Evolutionary conservation across 768 basidiomycete species (phyloP).

Genomic region (Crepidotus variabilis): DNA sequence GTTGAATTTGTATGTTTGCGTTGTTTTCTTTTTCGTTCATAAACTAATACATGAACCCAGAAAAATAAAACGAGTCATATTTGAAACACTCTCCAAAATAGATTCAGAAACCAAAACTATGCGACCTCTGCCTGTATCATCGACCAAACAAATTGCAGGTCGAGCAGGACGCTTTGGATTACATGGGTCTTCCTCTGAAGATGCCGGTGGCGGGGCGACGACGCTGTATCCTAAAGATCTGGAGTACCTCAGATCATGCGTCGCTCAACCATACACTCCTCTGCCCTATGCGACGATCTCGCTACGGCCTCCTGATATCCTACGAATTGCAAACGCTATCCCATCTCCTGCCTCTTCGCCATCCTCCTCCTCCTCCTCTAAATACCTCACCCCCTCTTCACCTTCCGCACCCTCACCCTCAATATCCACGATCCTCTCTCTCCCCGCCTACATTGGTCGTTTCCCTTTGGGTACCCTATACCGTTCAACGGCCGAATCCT

Average conservation of each 20-base stretch:
- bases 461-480: conserved; percentile 43
- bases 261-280: conserved; percentile 46
- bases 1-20: conserved; percentile 75
- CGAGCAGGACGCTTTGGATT: conserved; percentile 88
- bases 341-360: conserved; percentile 27
- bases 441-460: conserved; percentile 43
- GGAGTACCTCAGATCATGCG: conserved; percentile 48
- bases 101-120: not conserved
- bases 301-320: not conserved
- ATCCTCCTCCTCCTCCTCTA: conserved; percentile 47
- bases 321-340: not conserved
- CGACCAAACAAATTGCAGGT: conserved; percentile 93
- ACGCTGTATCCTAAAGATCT: conserved; percentile 66
- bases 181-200: conserved; percentile 28
- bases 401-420: conserved; percentile 19
- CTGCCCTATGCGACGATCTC: conserved; percentile 29
- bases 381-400: no score
- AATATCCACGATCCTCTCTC: conserved; percentile 42
- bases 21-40: not conserved
- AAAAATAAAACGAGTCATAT: conserved; percentile 87
- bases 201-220: conserved; percentile 66
- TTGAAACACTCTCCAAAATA: conserved; percentile 65
- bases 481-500: conserved; percentile 9
- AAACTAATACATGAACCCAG: conserved; percentile 34
- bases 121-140: conserved; percentile 42